phyloP scores from a whole-genome alignment of 2,329 filamentous ascomycete species.

The Macrophomina tecta region DNA sequence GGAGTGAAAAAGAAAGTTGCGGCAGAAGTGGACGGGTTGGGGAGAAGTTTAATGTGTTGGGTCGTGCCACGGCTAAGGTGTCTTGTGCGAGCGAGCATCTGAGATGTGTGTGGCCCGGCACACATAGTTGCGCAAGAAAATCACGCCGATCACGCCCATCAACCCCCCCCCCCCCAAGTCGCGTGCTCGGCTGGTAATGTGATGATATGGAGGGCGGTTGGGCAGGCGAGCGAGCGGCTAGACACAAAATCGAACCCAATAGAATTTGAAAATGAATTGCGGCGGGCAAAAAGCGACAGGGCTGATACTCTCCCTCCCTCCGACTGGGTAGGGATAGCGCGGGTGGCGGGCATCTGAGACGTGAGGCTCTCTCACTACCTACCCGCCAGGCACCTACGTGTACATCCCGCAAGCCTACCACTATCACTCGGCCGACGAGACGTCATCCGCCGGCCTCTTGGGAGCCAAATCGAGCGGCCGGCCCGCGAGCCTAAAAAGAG shows the following conservation, averaged over 20 bases:
- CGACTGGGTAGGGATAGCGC: too few species aligned
- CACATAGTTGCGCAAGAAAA: too few species aligned
- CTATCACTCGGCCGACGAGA: constrained; percentile 1
- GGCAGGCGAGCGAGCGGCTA: too few species aligned
- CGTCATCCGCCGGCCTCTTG: not conserved
- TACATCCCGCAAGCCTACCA: not conserved
- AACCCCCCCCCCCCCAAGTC: not conserved
- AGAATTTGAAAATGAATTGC: not conserved
- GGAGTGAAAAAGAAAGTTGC: not conserved
- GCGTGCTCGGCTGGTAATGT: constrained; percentile 1
- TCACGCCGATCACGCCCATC: not conserved
- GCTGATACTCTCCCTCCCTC: not conserved
- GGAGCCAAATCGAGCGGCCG: too few species aligned
- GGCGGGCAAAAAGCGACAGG: not conserved
- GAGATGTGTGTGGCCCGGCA: not conserved
- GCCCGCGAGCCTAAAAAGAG: not conserved
- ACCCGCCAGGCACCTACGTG: not conserved
- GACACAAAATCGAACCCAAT: not conserved
- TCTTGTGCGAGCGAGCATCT: not conserved
- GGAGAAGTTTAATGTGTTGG: constrained; percentile 5
- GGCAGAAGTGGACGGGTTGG: not conserved
- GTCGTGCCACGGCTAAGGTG: not conserved
- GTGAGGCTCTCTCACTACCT: not conserved
- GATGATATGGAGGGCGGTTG: not conserved
- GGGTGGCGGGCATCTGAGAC: not conserved